Base-by-base conservation (phyloP, 176 grass and related monocot genomes). In the Oryza rufipogon region DNA sequence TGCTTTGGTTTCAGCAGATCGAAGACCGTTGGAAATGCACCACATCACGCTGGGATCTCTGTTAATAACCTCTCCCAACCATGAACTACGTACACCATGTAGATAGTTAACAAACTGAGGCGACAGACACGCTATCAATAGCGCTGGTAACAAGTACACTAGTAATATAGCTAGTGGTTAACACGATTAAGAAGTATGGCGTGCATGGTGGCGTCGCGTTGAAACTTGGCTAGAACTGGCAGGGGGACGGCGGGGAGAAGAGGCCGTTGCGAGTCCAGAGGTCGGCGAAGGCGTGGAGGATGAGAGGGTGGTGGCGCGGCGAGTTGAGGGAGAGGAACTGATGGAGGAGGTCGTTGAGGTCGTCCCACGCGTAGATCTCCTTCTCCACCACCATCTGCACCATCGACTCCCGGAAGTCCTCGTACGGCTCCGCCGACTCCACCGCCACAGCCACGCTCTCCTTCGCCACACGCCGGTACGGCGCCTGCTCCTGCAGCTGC, bases 321-420 rank as follows among this genome's bases (percentile, higher is more conserved):
- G 96, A 93, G 86, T 98, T 98, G 85, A 98, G 96, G 46, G 96
- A 87, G 71, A 98, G 96, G 87, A 95, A 94, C 71, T 93, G 93
- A 85, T 93, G 93, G 61, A 98, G 86, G 34, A 98, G 93, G 74
- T 95, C 93, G 85, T 95, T 95, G 81, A 99, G 91, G 85, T 99
- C 97, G 47, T 99, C 97, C 97, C 97, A 99, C 73, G 90, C 97
- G 84, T 99, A 99, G 81, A 99, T 96, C 78, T 99, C 93, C 88
- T 94, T 99, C 93, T 99, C 97, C 66, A 99, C 88, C 69, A 99
- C 92, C 97, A 99, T 96, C 90, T 94, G 91, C 80, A 94, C 89
- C 97, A 99, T 99, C 1, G 97, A 99, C 70, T 99, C 97, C 47
- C 88, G 87, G 84, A 99, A 99, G 83, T 96, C 97, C 68, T 94